Conservation (phyloP, 768 basidiomycete genomes). For the Xerocomus potaroensis region DNA sequence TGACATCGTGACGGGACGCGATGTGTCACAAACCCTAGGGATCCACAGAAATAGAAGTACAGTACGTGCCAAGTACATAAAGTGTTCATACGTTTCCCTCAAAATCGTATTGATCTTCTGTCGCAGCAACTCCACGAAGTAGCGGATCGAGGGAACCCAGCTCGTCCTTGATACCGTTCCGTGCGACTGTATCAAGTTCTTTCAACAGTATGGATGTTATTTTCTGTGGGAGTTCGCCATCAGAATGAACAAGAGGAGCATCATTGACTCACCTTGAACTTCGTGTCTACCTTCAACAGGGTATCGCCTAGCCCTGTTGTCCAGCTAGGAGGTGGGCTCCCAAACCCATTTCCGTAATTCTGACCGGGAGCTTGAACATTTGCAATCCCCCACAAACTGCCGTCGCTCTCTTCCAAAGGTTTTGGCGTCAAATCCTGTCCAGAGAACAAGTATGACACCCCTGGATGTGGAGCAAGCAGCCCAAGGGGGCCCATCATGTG, state of each 20-base stretch:
- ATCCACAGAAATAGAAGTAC: constrained; percentile 16
- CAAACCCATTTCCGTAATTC: constrained; percentile 32
- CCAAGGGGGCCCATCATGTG: constrained; percentile 78
- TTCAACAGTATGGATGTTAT: constrained; percentile 74
- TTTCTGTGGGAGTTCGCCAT: constrained; percentile 52
- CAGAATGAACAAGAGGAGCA: neutral
- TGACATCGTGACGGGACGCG: constrained; percentile 24
- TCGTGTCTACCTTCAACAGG: constrained; percentile 75
- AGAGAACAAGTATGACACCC: constrained; percentile 73
- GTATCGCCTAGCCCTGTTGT: constrained; percentile 62
- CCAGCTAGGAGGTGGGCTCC: constrained; percentile 59
- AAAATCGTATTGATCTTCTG: constrained; percentile 42
- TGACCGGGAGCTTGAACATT: constrained; percentile 36
- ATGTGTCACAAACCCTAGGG: constrained; percentile 15
- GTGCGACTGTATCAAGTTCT: constrained; percentile 79
- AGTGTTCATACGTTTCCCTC: constrained; percentile 34
- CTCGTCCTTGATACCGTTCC: constrained; percentile 79
- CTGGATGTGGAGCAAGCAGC: constrained; percentile 71
- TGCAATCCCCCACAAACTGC: constrained; percentile 72
- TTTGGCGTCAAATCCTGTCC: constrained; percentile 35
- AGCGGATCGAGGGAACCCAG: constrained; percentile 77
- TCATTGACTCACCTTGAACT: constrained; percentile 64
- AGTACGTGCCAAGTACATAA: constrained; percentile 19
- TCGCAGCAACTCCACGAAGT: constrained; percentile 50
- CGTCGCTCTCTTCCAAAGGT: constrained; percentile 39